Percentiles rank a stretch among this genome's conserved stretches.
phyloP scores from a whole-genome alignment of 352 stramenopile species.

The Pythium monospermum region DNA sequence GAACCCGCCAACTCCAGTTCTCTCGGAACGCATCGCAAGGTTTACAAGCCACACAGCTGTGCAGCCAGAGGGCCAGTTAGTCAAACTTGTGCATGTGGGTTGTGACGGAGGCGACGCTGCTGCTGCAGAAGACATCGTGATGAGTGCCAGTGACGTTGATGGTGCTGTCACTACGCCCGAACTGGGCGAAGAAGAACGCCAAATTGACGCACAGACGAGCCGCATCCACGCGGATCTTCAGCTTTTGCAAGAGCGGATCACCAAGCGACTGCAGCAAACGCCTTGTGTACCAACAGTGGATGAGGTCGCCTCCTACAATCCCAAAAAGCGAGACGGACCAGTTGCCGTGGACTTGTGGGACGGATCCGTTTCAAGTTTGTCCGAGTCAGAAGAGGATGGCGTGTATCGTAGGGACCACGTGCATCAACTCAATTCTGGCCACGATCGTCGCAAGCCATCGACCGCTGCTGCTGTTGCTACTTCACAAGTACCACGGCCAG shows the following conservation, averaged over 20 bases:
- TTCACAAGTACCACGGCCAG: no score
- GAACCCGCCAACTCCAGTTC: no score
- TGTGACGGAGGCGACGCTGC: no score
- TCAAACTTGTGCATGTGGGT: no score
- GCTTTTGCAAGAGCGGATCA: slow-evolving; percentile 58
- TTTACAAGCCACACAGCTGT: no score
- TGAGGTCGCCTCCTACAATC: background rate
- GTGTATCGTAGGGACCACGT: no score
- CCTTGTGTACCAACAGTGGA: slow-evolving; percentile 13
- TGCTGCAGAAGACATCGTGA: background rate
- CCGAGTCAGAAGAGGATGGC: slow-evolving; percentile 13
- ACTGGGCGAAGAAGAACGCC: slow-evolving; percentile 24
- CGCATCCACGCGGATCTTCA: slow-evolving; percentile 75
- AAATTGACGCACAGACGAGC: slow-evolving; percentile 52
- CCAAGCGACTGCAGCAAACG: slow-evolving; percentile 47
- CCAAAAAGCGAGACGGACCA: no score
- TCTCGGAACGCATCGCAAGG: no score
- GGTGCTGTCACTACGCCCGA: background rate
- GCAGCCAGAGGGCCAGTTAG: background rate
- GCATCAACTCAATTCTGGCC: no score
- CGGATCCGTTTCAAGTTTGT: slow-evolving; percentile 10
- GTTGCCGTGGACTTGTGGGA: slow-evolving; percentile 2
- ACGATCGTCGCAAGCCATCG: no score
- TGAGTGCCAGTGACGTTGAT: background rate
- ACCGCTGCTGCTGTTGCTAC: no score